phyloP scores from a whole-genome alignment of 2,329 filamentous ascomycete species.

The Aspergillus ruber region DNA sequence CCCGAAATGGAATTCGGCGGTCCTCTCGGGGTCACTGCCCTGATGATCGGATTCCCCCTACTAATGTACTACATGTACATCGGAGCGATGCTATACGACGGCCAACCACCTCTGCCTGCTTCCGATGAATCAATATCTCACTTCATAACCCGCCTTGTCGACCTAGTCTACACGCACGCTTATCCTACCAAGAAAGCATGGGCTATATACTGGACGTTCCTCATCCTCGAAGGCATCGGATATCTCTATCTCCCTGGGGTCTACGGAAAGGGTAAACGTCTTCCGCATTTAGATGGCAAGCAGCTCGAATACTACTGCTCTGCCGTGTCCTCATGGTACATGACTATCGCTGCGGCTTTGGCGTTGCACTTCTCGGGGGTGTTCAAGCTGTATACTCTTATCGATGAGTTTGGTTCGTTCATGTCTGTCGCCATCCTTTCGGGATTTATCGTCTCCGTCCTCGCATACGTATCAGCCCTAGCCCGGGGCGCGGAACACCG shows the following conservation, averaged over 20 bases:
- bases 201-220: slow-evolving; percentile 90
- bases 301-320: slow-evolving; percentile 92
- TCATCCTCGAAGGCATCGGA: slow-evolving; percentile 71
- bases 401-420: slow-evolving; percentile 90
- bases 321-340: slow-evolving; percentile 76
- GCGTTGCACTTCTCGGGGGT: slow-evolving; percentile 70
- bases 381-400: slow-evolving; percentile 80
- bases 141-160: slow-evolving; percentile 63
- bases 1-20: slow-evolving; percentile 71
- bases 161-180: slow-evolving; percentile 72
- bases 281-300: slow-evolving; percentile 72
- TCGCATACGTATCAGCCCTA: slow-evolving; percentile 82
- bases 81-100: slow-evolving; percentile 84
- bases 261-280: slow-evolving; percentile 77
- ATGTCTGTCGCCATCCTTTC: slow-evolving; percentile 89
- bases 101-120: slow-evolving; percentile 63
- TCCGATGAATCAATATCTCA: slow-evolving; percentile 59
- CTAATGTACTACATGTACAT: slow-evolving; percentile 99
- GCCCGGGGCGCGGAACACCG: slow-evolving; percentile 75
- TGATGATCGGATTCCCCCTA: slow-evolving; percentile 85
- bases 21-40: slow-evolving; percentile 62
- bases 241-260: slow-evolving; percentile 85
- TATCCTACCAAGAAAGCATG: slow-evolving; percentile 77
- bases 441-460: slow-evolving; percentile 71
- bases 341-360: slow-evolving; percentile 64